Evolutionary conservation across 345 rosid genomes (phyloP).

Genomic region (Cochlearia excelsa): DNA sequence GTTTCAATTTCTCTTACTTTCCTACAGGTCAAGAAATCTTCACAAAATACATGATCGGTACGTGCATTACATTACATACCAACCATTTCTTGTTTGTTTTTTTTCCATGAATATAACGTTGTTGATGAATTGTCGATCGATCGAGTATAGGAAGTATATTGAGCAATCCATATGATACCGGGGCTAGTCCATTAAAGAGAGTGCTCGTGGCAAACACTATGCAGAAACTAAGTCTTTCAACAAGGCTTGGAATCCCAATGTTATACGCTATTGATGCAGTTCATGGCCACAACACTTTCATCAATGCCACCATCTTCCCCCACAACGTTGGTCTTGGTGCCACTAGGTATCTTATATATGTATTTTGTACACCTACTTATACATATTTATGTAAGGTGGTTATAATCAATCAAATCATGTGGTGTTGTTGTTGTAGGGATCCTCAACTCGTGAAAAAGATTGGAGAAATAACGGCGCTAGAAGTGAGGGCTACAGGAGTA

Average conservation of each 20-base stretch:
- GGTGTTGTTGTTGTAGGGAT: conserved; percentile 45
- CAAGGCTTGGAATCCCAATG: conserved; percentile 76
- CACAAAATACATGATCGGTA: conserved; percentile 73
- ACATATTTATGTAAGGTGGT: too few relatives aligned
- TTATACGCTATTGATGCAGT: conserved; percentile 88
- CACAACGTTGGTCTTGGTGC: conserved; percentile 87
- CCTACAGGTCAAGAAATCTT: conserved; percentile 29
- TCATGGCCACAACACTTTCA: conserved; percentile 75
- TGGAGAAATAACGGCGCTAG: conserved; percentile 90
- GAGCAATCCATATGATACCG: conserved; percentile 50
- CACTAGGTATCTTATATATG: conserved; percentile 46
- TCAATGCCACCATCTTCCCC: conserved; percentile 84
- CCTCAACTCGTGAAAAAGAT: conserved; percentile 72
- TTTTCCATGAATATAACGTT: too few relatives aligned
- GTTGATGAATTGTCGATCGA: background rate
- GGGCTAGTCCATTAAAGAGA: conserved; percentile 32
- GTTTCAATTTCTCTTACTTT: conserved; percentile 25
- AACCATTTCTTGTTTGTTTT: background rate
- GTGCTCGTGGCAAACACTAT: conserved; percentile 43
- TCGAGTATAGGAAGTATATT: conserved; percentile 47
- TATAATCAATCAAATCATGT: too few relatives aligned
- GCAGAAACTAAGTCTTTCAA: conserved; percentile 56
- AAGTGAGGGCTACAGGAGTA: conserved; percentile 85
- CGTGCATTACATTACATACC: background rate
- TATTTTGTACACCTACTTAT: background rate